Percentiles rank a stretch among this genome's conserved stretches.
Evolutionary conservation across 2,329 filamentous ascomycete species (phyloP).

Genomic region (Aspergillus nomiae): DNA sequence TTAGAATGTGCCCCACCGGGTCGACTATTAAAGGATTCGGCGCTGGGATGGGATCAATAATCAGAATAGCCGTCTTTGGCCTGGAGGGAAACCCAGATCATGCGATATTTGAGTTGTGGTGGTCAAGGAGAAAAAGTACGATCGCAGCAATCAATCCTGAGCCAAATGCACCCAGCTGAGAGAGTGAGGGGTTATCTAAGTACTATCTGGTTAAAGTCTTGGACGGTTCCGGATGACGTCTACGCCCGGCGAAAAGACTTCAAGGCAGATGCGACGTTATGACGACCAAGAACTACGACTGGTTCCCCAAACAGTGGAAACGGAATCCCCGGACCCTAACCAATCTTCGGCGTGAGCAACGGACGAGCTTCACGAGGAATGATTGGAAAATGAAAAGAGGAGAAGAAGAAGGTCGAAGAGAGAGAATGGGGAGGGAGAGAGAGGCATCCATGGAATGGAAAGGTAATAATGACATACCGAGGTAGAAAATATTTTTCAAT

Average conservation of each 20-base stretch:
- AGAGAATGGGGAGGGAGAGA: not conserved
- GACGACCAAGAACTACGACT: conserved; percentile 15
- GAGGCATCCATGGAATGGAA: not conserved
- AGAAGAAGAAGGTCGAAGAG: not conserved
- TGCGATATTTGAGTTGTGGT: not conserved
- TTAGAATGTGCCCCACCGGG: conserved; percentile 5
- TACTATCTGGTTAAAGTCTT: not conserved
- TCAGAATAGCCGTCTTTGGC: not conserved
- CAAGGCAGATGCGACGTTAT: conserved; percentile 23
- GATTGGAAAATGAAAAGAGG: no score
- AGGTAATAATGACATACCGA: not conserved
- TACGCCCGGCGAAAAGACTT: conserved; percentile 23
- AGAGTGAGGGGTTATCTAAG: conserved; percentile 11
- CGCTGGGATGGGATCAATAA: conserved; percentile 1
- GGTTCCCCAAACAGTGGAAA: conserved; percentile 12
- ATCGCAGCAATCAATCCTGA: not conserved
- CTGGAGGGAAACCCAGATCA: not conserved
- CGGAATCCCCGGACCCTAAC: conserved; percentile 9
- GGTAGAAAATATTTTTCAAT: not conserved
- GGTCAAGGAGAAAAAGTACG: not conserved
- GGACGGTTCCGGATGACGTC: conserved; percentile 39
- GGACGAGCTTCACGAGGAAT: not conserved
- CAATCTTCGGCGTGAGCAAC: not conserved
- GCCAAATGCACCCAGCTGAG: not conserved
- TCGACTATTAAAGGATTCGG: conserved; percentile 3